These are phyloP conservation scores for Fonsecaea multimorphosa DNA, from an alignment of 2,329 filamentous ascomycete genomes.

Conservation along the genomic window DNA sequence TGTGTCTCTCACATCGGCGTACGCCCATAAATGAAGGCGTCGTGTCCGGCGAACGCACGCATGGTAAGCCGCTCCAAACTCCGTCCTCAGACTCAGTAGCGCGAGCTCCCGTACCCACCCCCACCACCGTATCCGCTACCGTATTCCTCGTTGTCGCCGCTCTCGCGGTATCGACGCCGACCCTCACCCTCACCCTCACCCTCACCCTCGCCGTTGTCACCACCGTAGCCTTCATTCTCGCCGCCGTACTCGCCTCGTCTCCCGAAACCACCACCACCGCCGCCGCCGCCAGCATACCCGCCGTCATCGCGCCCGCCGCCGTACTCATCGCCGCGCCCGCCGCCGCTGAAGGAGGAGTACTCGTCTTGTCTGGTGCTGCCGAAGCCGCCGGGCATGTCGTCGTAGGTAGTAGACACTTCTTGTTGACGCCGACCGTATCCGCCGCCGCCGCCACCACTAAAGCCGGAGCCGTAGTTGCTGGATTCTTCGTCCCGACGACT, in stretches of 20 bases:
- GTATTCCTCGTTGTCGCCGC: slow-evolving; percentile 19
- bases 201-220: too few species aligned
- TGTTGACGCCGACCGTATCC: slow-evolving; percentile 19
- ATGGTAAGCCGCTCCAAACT: too few species aligned
- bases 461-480: slow-evolving; percentile 3
- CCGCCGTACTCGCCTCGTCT: slow-evolving; percentile 13
- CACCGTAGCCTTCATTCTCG: slow-evolving; percentile 21
- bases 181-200: slow-evolving; percentile 8
- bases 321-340: slow-evolving; percentile 13
- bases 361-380: slow-evolving; percentile 13
- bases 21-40: too few species aligned
- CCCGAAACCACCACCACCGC: slow-evolving; percentile 11
- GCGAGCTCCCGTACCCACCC: slow-evolving; percentile 18
- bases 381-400: slow-evolving; percentile 14
- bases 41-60: too few species aligned
- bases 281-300: slow-evolving; percentile 24
- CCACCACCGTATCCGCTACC: slow-evolving; percentile 18
- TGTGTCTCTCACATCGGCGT: too few species aligned
- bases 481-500: slow-evolving; percentile 7
- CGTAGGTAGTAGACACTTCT: slow-evolving; percentile 17
- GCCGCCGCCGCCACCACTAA: neutral
- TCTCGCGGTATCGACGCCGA: neutral
- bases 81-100: slow-evolving; percentile 25
- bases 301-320: slow-evolving; percentile 20
- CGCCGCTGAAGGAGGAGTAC: slow-evolving; percentile 6